A percentile compares a stretch with the other conserved stretches of the same genome.
Conservation (phyloP, 2,329 filamentous ascomycete genomes). For the Periconia digitata region DNA sequence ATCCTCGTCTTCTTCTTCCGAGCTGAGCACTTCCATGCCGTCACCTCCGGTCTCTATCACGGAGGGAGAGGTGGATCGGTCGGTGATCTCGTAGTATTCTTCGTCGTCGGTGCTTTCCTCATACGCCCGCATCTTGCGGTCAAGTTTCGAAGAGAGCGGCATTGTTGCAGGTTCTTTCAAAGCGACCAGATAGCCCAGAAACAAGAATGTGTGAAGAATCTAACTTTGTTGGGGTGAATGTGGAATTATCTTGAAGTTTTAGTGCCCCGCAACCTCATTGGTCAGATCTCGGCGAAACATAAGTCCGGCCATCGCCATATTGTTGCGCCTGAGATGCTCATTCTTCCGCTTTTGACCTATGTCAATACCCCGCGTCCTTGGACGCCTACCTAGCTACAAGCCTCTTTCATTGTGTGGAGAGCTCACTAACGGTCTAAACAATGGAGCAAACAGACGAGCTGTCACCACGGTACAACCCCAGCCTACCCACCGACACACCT, state of each 20-base stretch:
- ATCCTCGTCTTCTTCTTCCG: conserved; percentile 33
- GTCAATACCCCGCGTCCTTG: no score
- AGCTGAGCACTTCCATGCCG: conserved; percentile 36
- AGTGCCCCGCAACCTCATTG: conserved; percentile 2
- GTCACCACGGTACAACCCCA: no score
- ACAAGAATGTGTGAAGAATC: neutral
- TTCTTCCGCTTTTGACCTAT: no score
- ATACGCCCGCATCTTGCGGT: conserved; percentile 38
- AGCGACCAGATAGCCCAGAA: neutral
- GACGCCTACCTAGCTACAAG: no score
- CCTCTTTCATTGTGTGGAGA: no score
- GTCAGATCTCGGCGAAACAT: neutral
- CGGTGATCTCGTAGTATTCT: conserved; percentile 44
- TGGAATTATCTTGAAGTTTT: neutral
- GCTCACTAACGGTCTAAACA: no score
- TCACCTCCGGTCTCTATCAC: conserved; percentile 44
- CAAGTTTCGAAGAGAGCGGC: conserved; percentile 39
- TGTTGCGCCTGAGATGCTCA: no score
- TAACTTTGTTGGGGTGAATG: no score
- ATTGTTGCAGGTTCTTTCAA: conserved; percentile 14
- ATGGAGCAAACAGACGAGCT: no score
- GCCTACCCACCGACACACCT: no score
- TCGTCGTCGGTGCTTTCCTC: conserved; percentile 42
- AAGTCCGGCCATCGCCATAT: neutral
- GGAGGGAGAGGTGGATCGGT: conserved; percentile 42